Evolutionary conservation across 192 early-diverging fungal genomes (phyloP), one percentile per base, ranked within the genome.

Genomic region (Umbelopsis ramanniana): DNA sequence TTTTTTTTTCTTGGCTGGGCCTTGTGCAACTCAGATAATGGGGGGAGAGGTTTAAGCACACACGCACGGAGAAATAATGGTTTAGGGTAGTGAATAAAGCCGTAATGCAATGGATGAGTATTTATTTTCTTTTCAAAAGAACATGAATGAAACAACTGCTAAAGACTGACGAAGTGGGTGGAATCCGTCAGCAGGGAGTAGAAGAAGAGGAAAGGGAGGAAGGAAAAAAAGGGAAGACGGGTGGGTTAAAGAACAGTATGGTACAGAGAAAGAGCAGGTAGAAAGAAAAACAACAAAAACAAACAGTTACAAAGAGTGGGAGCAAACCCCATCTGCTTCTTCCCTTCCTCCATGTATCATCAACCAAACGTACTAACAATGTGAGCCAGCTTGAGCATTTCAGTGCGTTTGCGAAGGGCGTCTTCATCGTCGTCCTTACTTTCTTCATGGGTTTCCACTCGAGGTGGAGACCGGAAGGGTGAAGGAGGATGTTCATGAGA

Each of bases 351-450:
- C 40, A 40, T 40, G 38, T 8, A 40, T 40, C 38, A 43, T 70
- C 15, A 78, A 23, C 72, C 77, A 66, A 78, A 78, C n/a, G 72
- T 74, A 57, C 72, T 74, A 22, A 78, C 73, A 53, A 74, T 73
- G 54, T 78, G 55, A 29, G 77, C 72, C 35, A 78, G 46, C 14
- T 74, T 68, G 14, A 78, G 67, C 54, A 73, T 54, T 35, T 50
- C 70, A 47, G 45, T 72, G n/a, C 22, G 52, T 53, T 66, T 72
- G 26, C 68, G 66, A 37, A 38, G 22, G 37, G 24, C 52, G 35
- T 54, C 48, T 24, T 69, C 67, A 46, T 57, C 46, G 3, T 63
- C 43, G 26, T 63, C 33, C 17, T 33, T 37, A 37, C 4, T n/a
- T 17, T 63, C 29, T 63, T 63, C 48, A 50, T 50, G 1, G 9